Base-by-base conservation (phyloP, 202 grass and related monocot species). In the Hordeum pubiflorum region DNA sequence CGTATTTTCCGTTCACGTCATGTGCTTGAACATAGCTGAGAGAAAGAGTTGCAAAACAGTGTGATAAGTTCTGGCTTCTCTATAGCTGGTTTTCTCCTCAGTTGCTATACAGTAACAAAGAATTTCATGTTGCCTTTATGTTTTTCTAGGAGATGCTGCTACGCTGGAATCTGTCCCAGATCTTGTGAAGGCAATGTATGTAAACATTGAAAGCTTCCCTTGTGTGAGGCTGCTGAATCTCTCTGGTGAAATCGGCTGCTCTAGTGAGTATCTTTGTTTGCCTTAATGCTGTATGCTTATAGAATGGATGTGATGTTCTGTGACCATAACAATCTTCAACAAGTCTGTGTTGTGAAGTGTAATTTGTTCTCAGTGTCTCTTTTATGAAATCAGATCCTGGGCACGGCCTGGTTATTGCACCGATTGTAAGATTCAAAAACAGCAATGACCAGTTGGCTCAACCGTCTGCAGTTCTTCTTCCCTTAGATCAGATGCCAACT, bases 151-250 rank as follows among this genome's bases (percentile, higher is more conserved):
- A 89, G 79, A 79, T 78, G 76, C 26, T 74, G 77, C 80, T 10
- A 69, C 84, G 7, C 70, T 98, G 87, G 92, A 93, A 58, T 95
- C 95, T 69, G 88, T 98, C 88, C 95, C 95, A 27, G 95, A 98
- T 89, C 92, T 98, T 73, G 88, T 94, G 79, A 98, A 88, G 77
- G 90, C 86, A 70, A 95, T 98, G 95, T 95, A 95, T 75, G 27
- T 83, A 50, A 88, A 89, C 76, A 79, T 98, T 62, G 80, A 98
- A 78, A 98, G 90, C 74, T 98, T 78, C 82, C 95, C 95, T 72
- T 98, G 95, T 56, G 95, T 98, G 69, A 81, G 92, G 69, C 77
- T 98, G 63, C 82, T 98, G 82, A 98, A 95, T 88, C 90, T 93
- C 63, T 93, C 90, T 64, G 95, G 95, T 80, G 88, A 86, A 95